Percentiles rank a stretch among this genome's conserved stretches.
phyloP scores from a whole-genome alignment of 495 filamentous ascomycete species.

The Aspergillus wentii region DNA sequence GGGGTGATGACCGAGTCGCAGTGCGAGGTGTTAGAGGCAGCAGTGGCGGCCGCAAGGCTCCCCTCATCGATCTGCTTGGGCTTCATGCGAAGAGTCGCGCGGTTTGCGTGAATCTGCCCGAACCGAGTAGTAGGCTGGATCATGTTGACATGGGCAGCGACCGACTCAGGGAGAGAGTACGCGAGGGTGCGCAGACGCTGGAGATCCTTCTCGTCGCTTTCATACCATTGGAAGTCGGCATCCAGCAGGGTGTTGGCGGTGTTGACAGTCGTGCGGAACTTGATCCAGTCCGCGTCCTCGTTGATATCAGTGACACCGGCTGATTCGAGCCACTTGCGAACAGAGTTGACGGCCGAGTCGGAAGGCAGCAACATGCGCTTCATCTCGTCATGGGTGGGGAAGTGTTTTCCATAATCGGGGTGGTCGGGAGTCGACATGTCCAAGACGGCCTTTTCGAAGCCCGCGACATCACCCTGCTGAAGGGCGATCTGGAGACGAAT shows the following conservation, averaged over 20 bases:
- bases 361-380: constrained; percentile 50
- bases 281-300: constrained; percentile 59
- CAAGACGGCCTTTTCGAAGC: constrained; percentile 56
- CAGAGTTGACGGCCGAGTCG: constrained; percentile 36
- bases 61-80: constrained; percentile 15
- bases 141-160: constrained; percentile 43
- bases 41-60: constrained; percentile 13
- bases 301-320: constrained; percentile 43
- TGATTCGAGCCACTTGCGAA: constrained; percentile 45
- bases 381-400: constrained; percentile 49
- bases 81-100: constrained; percentile 25
- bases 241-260: constrained; percentile 50
- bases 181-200: constrained; percentile 52
- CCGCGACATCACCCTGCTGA: constrained; percentile 48
- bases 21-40: constrained; percentile 15
- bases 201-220: constrained; percentile 28
- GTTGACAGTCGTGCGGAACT: constrained; percentile 47
- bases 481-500: constrained; percentile 45
- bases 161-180: constrained; percentile 53
- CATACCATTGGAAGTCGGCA: constrained; percentile 54
- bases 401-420: constrained; percentile 58
- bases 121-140: constrained; percentile 57
- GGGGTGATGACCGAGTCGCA: constrained; percentile 52
- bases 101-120: constrained; percentile 39
- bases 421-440: constrained; percentile 59